Percentiles rank a stretch among this genome's conserved stretches.
These are phyloP conservation scores for Candida ovalis DNA, from an alignment of 805 yeast genomes.

Conservation along the genomic window DNA sequence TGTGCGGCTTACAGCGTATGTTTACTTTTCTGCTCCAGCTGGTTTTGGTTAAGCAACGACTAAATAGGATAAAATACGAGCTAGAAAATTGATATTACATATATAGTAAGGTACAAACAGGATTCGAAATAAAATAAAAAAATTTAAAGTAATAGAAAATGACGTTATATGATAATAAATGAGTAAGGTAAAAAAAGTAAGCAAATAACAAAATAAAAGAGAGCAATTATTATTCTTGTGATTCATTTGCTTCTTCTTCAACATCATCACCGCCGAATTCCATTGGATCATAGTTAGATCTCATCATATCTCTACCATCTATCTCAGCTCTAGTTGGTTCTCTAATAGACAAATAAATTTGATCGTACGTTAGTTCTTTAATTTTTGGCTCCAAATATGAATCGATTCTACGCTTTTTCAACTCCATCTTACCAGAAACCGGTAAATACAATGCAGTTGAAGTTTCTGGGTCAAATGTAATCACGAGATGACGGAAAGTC, in stretches of 20 bases:
- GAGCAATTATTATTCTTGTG: slow-evolving; percentile 20
- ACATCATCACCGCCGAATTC: slow-evolving; percentile 64
- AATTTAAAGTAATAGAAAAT: neutral
- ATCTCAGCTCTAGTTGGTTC: slow-evolving; percentile 72
- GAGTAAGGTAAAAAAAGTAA: neutral
- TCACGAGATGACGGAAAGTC: slow-evolving; percentile 58
- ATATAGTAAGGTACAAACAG: neutral
- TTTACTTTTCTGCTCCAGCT: neutral
- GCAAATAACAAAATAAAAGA: neutral
- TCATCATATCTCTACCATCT: slow-evolving; percentile 58
- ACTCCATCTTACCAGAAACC: slow-evolving; percentile 67
- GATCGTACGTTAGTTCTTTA: slow-evolving; percentile 56
- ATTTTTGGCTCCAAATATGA: slow-evolving; percentile 52
- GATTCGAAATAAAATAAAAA: neutral
- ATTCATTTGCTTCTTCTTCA: slow-evolving; percentile 36
- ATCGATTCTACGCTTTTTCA: slow-evolving; percentile 80
- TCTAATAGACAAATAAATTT: slow-evolving; percentile 57
- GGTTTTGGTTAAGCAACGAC: neutral
- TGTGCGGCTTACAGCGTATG: neutral
- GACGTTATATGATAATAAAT: too few relatives aligned
- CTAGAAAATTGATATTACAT: too few relatives aligned
- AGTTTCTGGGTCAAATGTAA: slow-evolving; percentile 55
- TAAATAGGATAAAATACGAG: too few relatives aligned
- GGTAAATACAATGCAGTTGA: slow-evolving; percentile 73
- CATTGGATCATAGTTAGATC: slow-evolving; percentile 76